Evolutionary conservation across 192 early-diverging fungal species (phyloP), one percentile per base, ranked within the genome.

Genomic region (Gigaspora rosea): DNA sequence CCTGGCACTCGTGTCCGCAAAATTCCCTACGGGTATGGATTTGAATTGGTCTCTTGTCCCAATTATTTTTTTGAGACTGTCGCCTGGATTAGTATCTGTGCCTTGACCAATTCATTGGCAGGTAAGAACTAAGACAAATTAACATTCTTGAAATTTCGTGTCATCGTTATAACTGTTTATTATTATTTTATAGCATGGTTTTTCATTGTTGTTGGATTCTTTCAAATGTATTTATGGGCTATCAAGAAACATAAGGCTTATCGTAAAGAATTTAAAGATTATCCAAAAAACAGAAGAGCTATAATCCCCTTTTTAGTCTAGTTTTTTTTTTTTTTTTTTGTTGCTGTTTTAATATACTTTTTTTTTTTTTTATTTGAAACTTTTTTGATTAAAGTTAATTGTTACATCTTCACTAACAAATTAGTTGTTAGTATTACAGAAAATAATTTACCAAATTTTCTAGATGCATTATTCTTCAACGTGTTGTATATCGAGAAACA

Each of bases 161-260:
- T 1, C 52, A 15, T 56, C 12, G 4, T 18, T 56, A 8, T 56
- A n/a, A 65, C 3, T 22, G 46, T 71, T 51, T 48, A 13, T 52
- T 62, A 57, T 72, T 27, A 27, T 52, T 80, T 64, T 71, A 63
- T 75, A 63, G 87, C 89, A 10, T 80, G 89, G 64, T 75, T 93
- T 48, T 93, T 95, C 77, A 86, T 90, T 67, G 82, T 88, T 46
- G 90, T 92, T 66, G 90, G 89, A 47, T 85, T 87, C n/a, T 92
- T 84, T 65, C 91, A 97, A 82, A 97, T 97, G 96, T 94, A 93
- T 76, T 35, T 92, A 10, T 98, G 97, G 97, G 97, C 97, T 4
- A 76, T 96, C 79, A 98, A 98, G 89, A 98, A 98, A 88, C 95
- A 97, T 86, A 89, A 89, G 76, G 86, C 88, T 63, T 98, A 98